A percentile compares a stretch with the other conserved stretches of the same genome.
phyloP scores from a whole-genome alignment of 1,139 yeast species.

The Saccharomyces pastorianus region DNA sequence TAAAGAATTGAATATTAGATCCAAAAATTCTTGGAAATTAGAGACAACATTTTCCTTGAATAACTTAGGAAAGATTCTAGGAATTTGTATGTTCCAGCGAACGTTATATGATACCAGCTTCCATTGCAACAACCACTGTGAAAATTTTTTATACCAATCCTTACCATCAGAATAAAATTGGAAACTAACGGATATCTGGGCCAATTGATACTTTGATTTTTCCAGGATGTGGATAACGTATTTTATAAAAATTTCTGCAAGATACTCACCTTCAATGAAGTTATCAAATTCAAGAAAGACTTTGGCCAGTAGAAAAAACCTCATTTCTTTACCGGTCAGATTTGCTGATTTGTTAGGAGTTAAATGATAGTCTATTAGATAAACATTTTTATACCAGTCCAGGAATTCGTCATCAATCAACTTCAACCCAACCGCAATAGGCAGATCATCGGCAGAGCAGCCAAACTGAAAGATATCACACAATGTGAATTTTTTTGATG shows the following conservation, averaged over 20 bases:
- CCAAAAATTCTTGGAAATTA: constrained; percentile 24
- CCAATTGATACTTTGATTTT: constrained; percentile 28
- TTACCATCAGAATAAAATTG: constrained; percentile 17
- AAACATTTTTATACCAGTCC: constrained; percentile 27
- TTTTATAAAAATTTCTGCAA: constrained; percentile 26
- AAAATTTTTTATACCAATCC: constrained; percentile 27
- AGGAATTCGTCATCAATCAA: constrained; percentile 27
- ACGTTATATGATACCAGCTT: constrained; percentile 27
- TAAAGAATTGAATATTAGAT: constrained; percentile 22
- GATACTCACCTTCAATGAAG: constrained; percentile 25
- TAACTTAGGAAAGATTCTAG: constrained; percentile 21
- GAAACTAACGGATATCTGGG: constrained; percentile 28
- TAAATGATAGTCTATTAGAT: constrained; percentile 21
- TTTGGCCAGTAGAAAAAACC: constrained; percentile 20
- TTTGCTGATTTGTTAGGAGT: constrained; percentile 11
- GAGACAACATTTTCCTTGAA: constrained; percentile 11
- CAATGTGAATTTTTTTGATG: constrained; percentile 12
- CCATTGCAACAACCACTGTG: constrained; percentile 26
- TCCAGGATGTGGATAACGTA: constrained; percentile 24
- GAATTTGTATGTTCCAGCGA: constrained; percentile 27
- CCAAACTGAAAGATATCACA: constrained; percentile 19
- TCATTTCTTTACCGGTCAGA: constrained; percentile 14
- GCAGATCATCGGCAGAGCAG: constrained; percentile 7
- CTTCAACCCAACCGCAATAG: constrained; percentile 23
- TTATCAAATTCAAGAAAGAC: constrained; percentile 28